Evolutionary conservation across 164 flowering plant genomes (phyloP).

Genomic region (Dillenia turbinata): DNA sequence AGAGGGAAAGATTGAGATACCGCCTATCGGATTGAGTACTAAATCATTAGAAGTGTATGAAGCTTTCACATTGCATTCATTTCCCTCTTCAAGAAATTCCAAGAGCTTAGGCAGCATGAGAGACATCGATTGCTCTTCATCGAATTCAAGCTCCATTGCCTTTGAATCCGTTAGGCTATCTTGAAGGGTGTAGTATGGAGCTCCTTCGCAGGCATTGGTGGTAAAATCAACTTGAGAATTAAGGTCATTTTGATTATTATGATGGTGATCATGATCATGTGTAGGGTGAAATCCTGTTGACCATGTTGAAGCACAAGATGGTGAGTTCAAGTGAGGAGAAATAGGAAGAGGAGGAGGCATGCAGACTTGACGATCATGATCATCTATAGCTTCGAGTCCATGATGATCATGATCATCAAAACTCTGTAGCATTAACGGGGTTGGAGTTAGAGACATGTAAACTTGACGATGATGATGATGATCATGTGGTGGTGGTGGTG

Average conservation of each 20-base stretch:
- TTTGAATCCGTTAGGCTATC: no score
- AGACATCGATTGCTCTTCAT: conserved; percentile 1
- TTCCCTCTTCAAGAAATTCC: conserved; percentile 19
- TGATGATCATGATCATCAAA: conserved; percentile 13
- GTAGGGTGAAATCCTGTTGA: conserved; percentile 11
- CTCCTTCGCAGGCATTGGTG: conserved; percentile 1
- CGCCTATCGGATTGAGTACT: conserved; percentile 17
- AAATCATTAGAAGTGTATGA: conserved; percentile 15
- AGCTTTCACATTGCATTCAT: conserved; percentile 16
- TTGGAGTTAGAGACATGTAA: conserved; percentile 5
- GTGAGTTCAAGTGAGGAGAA: conserved; percentile 5
- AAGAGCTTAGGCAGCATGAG: conserved; percentile 20
- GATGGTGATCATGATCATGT: conserved; percentile 9
- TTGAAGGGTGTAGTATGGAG: neutral
- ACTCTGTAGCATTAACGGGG: conserved; percentile 16
- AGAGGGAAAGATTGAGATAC: conserved; percentile 14
- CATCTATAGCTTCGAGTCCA: conserved; percentile 4
- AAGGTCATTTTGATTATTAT: conserved; percentile 5
- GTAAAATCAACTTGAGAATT: neutral
- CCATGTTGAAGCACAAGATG: conserved; percentile 21
- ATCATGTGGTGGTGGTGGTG: no score
- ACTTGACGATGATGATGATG: no score
- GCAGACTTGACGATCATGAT: conserved; percentile 6
- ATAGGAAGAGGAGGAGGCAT: conserved; percentile 9
- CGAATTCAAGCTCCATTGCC: neutral